Evolutionary conservation across 768 basidiomycete genomes (phyloP).

Genomic region (Candolleomyces aberdarensis): DNA sequence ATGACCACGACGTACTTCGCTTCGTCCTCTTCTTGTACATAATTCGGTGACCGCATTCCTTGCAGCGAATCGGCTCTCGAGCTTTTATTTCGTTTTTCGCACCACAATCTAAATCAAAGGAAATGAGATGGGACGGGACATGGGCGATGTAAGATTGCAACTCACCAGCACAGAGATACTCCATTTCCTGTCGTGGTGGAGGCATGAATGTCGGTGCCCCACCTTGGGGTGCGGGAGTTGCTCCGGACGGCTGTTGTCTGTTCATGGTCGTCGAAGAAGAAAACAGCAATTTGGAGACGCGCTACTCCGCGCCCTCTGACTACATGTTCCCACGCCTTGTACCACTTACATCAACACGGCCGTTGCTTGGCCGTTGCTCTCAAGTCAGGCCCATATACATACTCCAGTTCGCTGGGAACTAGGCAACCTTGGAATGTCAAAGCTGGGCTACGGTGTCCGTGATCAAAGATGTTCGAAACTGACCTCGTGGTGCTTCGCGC

Average conservation of each 20-base stretch:
- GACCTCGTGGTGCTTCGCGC: slow-evolving; percentile 3
- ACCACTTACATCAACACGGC: neutral
- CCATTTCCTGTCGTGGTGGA: slow-evolving; percentile 62
- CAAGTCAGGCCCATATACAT: neutral
- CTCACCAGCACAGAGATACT: slow-evolving; percentile 84
- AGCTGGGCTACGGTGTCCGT: neutral
- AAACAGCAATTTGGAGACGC: slow-evolving; percentile 1
- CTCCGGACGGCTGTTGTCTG: slow-evolving; percentile 20
- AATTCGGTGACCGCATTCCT: slow-evolving; percentile 96
- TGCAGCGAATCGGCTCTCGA: slow-evolving; percentile 91
- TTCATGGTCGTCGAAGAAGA: slow-evolving; percentile 21
- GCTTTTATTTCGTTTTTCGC: slow-evolving; percentile 89
- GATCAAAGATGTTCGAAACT: slow-evolving; percentile 1
- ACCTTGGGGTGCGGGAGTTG: slow-evolving; percentile 16
- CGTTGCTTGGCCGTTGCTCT: neutral
- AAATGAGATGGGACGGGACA: slow-evolving; percentile 2
- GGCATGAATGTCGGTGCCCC: slow-evolving; percentile 26
- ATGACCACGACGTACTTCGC: slow-evolving; percentile 64
- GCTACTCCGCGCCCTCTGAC: neutral
- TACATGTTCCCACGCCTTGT: slow-evolving; percentile 1
- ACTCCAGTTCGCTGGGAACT: neutral
- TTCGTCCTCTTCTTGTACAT: slow-evolving; percentile 98
- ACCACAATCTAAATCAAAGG: slow-evolving; percentile 67
- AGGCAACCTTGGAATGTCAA: neutral
- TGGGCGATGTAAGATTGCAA: slow-evolving; percentile 1